Percentiles rank a stretch among this genome's conserved stretches.
These are phyloP conservation scores for Vanrija sp. DNA, from an alignment of 1,284 basidiomycete genomes.

Conservation along the genomic window DNA sequence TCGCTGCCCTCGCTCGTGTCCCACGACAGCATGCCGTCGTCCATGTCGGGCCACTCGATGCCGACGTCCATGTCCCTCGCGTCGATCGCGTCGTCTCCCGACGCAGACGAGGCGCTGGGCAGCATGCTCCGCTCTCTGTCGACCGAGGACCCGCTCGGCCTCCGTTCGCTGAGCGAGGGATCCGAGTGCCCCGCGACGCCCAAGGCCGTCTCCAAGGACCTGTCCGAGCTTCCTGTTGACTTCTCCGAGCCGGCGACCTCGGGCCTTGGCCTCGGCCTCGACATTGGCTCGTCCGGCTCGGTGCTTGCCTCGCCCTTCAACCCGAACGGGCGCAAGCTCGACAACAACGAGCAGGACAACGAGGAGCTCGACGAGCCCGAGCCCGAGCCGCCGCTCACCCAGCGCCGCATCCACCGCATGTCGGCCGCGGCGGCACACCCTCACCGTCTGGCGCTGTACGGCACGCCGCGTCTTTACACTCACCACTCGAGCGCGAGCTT, in stretches of 20 bases:
- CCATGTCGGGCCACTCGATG: constrained; percentile 24
- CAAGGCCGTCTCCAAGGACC: not conserved
- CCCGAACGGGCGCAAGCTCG: constrained; percentile 18
- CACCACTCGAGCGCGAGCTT: not conserved
- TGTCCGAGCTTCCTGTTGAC: not conserved
- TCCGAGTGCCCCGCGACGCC: constrained; percentile 2
- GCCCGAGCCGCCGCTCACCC: not conserved
- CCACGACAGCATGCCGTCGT: constrained; percentile 33
- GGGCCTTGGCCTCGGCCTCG: constrained; percentile 26
- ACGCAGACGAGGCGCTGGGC: constrained; percentile 38
- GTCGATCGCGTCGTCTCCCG: constrained; percentile 34
- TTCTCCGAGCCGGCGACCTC: constrained; percentile 6
- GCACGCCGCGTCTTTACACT: constrained; percentile 13
- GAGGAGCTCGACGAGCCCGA: not conserved
- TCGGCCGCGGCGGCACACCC: constrained; percentile 34
- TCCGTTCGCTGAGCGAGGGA: not conserved
- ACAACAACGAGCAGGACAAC: constrained; percentile 7
- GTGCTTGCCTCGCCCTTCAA: constrained; percentile 5
- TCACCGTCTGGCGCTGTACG: constrained; percentile 41
- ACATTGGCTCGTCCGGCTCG: constrained; percentile 9
- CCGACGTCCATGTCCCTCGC: constrained; percentile 20
- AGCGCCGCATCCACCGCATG: constrained; percentile 10
- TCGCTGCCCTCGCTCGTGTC: constrained; percentile 41
- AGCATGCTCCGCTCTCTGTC: constrained; percentile 36
- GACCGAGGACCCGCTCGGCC: not conserved